Conservation (phyloP, 2,329 filamentous ascomycete genomes). For the Talaromyces sp. region DNA sequence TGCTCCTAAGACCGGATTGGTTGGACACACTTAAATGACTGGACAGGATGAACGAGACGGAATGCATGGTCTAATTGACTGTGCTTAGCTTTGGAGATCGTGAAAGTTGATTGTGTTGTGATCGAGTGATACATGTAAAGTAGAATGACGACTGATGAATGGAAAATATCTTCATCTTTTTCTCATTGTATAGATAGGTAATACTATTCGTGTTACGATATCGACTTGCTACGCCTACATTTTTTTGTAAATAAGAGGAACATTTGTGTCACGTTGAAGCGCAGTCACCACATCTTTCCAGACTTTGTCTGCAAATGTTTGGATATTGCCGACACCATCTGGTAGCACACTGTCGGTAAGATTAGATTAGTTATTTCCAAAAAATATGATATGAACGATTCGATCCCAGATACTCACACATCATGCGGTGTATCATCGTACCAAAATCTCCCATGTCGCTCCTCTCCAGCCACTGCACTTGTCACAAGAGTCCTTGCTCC, state of each 20-base stretch:
- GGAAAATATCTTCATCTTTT: neutral
- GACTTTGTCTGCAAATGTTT: neutral
- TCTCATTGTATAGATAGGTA: neutral
- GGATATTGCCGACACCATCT: neutral
- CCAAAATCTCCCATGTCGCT: conserved; percentile 12
- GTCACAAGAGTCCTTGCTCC: conserved; percentile 11
- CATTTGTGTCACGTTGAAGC: neutral
- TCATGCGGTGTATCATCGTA: conserved; percentile 10
- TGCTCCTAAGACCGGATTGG: neutral
- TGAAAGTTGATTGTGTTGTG: neutral
- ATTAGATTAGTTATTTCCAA: neutral
- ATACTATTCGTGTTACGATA: neutral
- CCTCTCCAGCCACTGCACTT: neutral
- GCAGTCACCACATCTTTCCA: neutral
- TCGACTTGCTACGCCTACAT: too few relatives aligned
- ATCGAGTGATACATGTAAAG: neutral
- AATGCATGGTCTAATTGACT: neutral
- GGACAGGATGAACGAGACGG: neutral
- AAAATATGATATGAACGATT: neutral
- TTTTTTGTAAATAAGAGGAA: neutral
- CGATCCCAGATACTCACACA: neutral
- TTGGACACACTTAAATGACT: conserved; percentile 1
- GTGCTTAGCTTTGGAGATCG: neutral
- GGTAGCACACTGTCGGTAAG: neutral
- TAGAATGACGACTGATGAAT: neutral